These are phyloP conservation scores for Lipomyces orientalis DNA, from an alignment of 805 yeast species.

Conservation along the genomic window DNA sequence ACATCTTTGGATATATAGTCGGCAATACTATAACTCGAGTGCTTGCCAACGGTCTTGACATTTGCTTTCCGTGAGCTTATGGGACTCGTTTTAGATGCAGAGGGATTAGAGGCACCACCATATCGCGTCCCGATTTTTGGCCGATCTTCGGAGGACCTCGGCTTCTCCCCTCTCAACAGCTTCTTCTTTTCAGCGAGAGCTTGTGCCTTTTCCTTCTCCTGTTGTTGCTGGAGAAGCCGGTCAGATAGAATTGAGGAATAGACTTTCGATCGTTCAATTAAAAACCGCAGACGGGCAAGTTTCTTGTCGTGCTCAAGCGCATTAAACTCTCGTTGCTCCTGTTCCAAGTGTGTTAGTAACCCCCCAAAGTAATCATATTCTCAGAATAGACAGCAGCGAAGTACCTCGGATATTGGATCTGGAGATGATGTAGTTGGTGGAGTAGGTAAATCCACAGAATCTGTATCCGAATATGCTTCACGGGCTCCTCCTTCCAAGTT, in stretches of 20 bases:
- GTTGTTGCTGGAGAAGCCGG: slow-evolving; percentile 52
- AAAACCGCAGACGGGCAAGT: slow-evolving; percentile 66
- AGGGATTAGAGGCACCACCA: background rate
- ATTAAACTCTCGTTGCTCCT: slow-evolving; percentile 44
- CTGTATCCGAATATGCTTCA: background rate
- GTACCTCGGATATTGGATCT: slow-evolving; percentile 19
- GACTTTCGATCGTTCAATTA: slow-evolving; percentile 86
- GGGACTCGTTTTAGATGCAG: background rate
- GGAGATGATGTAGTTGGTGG: slow-evolving; percentile 36
- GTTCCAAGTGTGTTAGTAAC: background rate
- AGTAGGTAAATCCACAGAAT: slow-evolving; percentile 13
- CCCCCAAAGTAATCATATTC: background rate
- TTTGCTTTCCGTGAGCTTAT: background rate
- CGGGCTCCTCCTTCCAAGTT: background rate
- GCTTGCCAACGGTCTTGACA: background rate
- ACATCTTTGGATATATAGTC: slow-evolving; percentile 14
- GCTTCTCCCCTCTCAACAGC: background rate
- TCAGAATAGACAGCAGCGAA: slow-evolving; percentile 1
- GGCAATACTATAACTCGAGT: slow-evolving; percentile 16
- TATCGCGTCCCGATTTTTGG: background rate
- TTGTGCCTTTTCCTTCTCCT: slow-evolving; percentile 27
- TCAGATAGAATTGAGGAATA: slow-evolving; percentile 87
- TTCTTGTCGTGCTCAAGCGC: slow-evolving; percentile 60
- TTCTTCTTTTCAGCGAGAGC: slow-evolving; percentile 9
- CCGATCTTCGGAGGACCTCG: background rate